phyloP scores from a whole-genome alignment of 1,139 yeast species.

The Geotrichum fermentans region DNA sequence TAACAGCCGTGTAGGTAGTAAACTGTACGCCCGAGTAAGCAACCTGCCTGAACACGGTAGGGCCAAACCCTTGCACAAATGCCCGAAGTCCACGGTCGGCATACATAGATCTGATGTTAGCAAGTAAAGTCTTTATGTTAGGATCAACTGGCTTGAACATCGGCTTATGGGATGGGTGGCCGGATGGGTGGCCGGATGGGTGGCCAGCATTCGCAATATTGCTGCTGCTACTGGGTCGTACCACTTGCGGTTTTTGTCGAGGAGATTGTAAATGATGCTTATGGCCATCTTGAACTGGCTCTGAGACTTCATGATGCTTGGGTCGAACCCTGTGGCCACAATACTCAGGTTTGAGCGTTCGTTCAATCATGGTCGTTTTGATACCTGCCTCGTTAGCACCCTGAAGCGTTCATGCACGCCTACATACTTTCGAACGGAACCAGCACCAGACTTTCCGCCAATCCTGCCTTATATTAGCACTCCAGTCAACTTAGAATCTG shows the following conservation, averaged over 20 bases:
- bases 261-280: constrained; percentile 6
- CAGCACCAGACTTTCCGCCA: constrained; percentile 72
- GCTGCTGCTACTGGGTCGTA: background rate
- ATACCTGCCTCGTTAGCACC: constrained; percentile 38
- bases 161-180: background rate
- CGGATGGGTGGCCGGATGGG: no score
- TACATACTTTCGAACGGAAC: constrained; percentile 74
- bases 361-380: constrained; percentile 78
- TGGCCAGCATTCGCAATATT: constrained; percentile 21
- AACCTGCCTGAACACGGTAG: constrained; percentile 75
- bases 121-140: constrained; percentile 27
- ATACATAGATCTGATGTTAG: constrained; percentile 50
- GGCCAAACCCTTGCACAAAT: constrained; percentile 73
- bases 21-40: constrained; percentile 78
- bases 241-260: background rate
- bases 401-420: background rate
- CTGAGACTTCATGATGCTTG: no score
- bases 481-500: no score
- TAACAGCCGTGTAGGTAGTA: constrained; percentile 71
- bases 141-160: constrained; percentile 22
- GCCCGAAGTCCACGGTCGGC: constrained; percentile 70
- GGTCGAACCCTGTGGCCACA: no score
- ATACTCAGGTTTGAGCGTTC: constrained; percentile 20
- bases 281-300: no score
- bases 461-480: constrained; percentile 25